phyloP scores from a whole-genome alignment of 164 flowering plant genomes.

The Berberis vulgaris region DNA sequence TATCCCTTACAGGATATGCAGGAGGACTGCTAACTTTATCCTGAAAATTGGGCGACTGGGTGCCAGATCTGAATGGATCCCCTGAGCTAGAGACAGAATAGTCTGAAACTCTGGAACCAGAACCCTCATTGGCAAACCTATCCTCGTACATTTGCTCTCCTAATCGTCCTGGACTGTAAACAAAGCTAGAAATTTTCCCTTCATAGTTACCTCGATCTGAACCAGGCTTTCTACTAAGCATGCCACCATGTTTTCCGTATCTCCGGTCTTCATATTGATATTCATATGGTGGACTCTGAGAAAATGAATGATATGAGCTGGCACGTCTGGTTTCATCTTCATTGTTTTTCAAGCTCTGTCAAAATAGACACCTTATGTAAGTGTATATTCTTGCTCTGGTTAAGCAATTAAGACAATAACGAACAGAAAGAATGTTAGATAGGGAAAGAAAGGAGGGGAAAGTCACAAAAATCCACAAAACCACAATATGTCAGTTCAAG shows the following conservation, averaged over 20 bases:
- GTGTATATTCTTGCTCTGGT: neutral
- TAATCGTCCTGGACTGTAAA: conserved; percentile 63
- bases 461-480: neutral
- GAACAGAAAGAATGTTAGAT: conserved; percentile 8
- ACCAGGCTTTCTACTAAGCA: conserved; percentile 75
- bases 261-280: conserved; percentile 90
- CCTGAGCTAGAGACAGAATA: conserved; percentile 65
- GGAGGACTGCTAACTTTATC: conserved; percentile 47
- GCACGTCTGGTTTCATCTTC: conserved; percentile 81
- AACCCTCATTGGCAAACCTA: conserved; percentile 72
- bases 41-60: conserved; percentile 61
- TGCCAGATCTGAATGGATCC: conserved; percentile 54
- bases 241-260: conserved; percentile 61
- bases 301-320: conserved; percentile 95
- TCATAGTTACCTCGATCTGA: conserved; percentile 72
- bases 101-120: conserved; percentile 53
- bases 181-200: conserved; percentile 59
- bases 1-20: conserved; percentile 27
- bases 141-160: conserved; percentile 54
- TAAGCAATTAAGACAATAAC: conserved; percentile 8
- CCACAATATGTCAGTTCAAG: neutral
- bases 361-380: conserved; percentile 13
- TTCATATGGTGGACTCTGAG: conserved; percentile 99
- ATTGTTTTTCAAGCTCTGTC: conserved; percentile 36
- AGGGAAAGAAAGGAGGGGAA: neutral